Evolutionary conservation across 2,329 filamentous ascomycete genomes (phyloP), one percentile per base, ranked within the genome.

Genomic region (Hypoxylon sp.): DNA sequence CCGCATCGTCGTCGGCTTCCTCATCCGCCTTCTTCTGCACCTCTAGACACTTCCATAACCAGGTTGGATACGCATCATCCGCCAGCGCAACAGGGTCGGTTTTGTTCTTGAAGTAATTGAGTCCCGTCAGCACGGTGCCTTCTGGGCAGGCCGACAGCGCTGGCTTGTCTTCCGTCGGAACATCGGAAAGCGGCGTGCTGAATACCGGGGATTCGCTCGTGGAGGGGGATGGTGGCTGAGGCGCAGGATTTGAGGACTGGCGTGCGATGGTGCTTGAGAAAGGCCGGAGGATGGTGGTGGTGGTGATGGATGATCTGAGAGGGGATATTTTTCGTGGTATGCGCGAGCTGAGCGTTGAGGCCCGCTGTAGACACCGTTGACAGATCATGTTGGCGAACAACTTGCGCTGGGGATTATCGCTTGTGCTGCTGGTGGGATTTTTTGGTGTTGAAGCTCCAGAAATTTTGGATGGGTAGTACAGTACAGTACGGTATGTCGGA

Each of bases 81-180:
- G 84, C 78, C 63, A 86, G 70, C 7, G 90, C 90, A 4, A 93
- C 76, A 0, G 90, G 90, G 67, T 93, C 89, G 25, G 78, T 74
- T 66, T 81, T 80, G 60, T 82, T 83, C 75, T 94, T 94, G 65
- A 86, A 72, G 72, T 88, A 93, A 71, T 91, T 93, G 47, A 95
- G 75, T 1, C 90, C 90, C 46, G 78, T 84, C 30, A 95, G 76
- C 9, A 84, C 73, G 9, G 87, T 90, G 23, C 90, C 90, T 4
- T 85, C 83, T 2, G 79, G 75, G 62, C 88, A 86, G 19, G 78
- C 79, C 5, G 81, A 84, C 16, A 71, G 60, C 12, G 53, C 16
- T 13, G 60, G 49, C 12, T 59, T 62, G n/a, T 56, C 55, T 21
- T 55, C 46, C 8, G 51, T 29, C 32, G 56, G 41, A 15, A 30